A percentile compares a stretch with the other conserved stretches of the same genome.
phyloP scores from a whole-genome alignment of 768 basidiomycete species.

The Trametes gibbosa region DNA sequence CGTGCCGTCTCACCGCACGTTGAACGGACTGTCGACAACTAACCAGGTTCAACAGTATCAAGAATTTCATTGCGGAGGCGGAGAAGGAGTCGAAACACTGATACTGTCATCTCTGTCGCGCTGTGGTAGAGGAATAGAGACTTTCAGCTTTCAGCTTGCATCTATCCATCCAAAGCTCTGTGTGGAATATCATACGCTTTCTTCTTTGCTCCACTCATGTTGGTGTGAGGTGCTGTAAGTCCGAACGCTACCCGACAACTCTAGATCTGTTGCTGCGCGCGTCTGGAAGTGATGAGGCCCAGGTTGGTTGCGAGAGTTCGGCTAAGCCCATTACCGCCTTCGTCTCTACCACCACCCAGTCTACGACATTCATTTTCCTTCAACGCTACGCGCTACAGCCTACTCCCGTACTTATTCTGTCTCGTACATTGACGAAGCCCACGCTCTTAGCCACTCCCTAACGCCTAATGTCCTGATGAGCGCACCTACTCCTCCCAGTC shows the following conservation, averaged over 20 bases:
- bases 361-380: neutral
- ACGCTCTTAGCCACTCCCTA: neutral
- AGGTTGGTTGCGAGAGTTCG: conserved; percentile 12
- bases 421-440: neutral
- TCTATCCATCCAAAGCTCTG: neutral
- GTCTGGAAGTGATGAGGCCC: conserved; percentile 1
- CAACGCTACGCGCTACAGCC: neutral
- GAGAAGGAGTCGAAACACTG: conserved; percentile 71
- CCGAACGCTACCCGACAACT: neutral
- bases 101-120: conserved; percentile 6
- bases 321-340: conserved; percentile 8
- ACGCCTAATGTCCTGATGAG: conserved; percentile 17
- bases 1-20: conserved; percentile 6
- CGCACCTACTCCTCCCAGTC: conserved; percentile 22
- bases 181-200: neutral
- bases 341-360: conserved; percentile 11
- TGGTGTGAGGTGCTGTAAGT: too few relatives aligned
- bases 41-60: conserved; percentile 64
- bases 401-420: neutral
- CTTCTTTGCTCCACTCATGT: neutral
- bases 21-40: conserved; percentile 38
- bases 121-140: conserved; percentile 16
- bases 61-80: conserved; percentile 76
- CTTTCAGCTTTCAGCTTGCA: conserved; percentile 11
- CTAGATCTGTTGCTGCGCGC: conserved; percentile 2